Base-by-base conservation (phyloP, 108 stramenopile genomes). In the Cyclotella choctawhatcheeana region DNA sequence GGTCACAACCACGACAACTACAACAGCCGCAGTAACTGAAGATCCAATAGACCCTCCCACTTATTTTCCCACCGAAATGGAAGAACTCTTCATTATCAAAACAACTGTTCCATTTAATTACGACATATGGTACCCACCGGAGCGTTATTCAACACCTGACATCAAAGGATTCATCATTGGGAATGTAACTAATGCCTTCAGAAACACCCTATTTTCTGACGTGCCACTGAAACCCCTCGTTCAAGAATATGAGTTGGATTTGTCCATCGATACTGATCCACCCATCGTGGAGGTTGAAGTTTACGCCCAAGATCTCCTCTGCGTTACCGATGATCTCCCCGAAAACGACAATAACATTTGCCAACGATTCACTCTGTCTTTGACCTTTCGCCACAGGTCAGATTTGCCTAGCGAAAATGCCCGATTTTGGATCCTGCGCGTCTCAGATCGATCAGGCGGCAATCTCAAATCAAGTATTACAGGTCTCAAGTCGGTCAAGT, bases 341-440 rank as follows among this genome's bases (percentile, higher is more conserved):
- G 55, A 56, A 30, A 30, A 56, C 29, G 13, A 27, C 5, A 56
- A 56, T n/a, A 56, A 56, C 10, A 12, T 29, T 10, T 56, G 55
- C n/a, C 18, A 56, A 56, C 29, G 55, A 31, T 56, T 56, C 29
- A 12, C 55, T 1, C 55, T 56, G 2, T 31, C 17, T 2, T 30
- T 56, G 4, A 12, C 55, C 10, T 56, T 56, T n/a, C 13, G 31
- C 12, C 55, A 56, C 30, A 31, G 12, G 17, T 56, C 55, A 31
- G 31, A 27, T 31, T n/a, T 56, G 1, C 0, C 27, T n/a, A 31
- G 14, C 12, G 55, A 27, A 27, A 56, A 17, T 0, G 55, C 55
- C 8, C 55, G 55, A 10, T 56, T 56, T n/a, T 56, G 55, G 55
- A 12, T 56, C 29, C n/a, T 56, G 20, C 55, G 55, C 1, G 55